Evolutionary conservation across 2,329 filamentous ascomycete species (phyloP), one percentile per base, ranked within the genome.

Genomic region (Fusarium domesticum): DNA sequence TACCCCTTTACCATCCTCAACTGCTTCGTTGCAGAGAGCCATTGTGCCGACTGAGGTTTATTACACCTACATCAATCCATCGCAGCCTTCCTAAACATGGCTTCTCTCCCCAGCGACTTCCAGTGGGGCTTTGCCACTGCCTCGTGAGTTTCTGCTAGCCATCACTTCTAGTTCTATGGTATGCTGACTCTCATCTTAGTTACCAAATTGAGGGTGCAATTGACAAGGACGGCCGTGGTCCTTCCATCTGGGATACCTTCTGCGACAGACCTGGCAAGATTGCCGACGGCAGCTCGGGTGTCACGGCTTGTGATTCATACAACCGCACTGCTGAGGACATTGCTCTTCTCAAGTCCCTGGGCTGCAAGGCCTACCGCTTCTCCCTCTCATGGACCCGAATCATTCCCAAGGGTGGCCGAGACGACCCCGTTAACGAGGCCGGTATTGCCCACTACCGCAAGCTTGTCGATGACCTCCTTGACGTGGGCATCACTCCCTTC

Each of bases 181-280:
- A 59, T 38, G 59, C 46, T 54, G 40, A 59, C 55, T 37, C 17
- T 32, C 25, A 20, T 42, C 19, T n/a, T 62, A 93, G 89, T 64
- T 95, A 93, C 73, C 89, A 95, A 66, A 87, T 95, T 57, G 89
- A 95, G 73, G 89, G 89, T 45, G 83, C 82, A 37, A 74, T 77
- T 31, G 73, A 85, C 37, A 79, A 84, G 62, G 89, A 92, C 63
- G 89, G 89, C 53, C 86, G 89, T 53, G 85, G 80, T 17, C 83
- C 87, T 42, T 89, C 85, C 50, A 93, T 95, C 66, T 95, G 89
- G 89, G 89, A 95, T 69, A 84, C 80, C n/a, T 95, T 95, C 72
- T 91, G 86, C 70, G 79, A 79, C 51, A 84, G 81, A 42, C 83
- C 85, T 6, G 87, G 87, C 60, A 95, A 93, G 70, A 90, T 93